A percentile compares a stretch with the other conserved stretches of the same genome.
These are phyloP conservation scores for Acidiella bohemica DNA, from an alignment of 495 filamentous ascomycete species.

Conservation along the genomic window DNA sequence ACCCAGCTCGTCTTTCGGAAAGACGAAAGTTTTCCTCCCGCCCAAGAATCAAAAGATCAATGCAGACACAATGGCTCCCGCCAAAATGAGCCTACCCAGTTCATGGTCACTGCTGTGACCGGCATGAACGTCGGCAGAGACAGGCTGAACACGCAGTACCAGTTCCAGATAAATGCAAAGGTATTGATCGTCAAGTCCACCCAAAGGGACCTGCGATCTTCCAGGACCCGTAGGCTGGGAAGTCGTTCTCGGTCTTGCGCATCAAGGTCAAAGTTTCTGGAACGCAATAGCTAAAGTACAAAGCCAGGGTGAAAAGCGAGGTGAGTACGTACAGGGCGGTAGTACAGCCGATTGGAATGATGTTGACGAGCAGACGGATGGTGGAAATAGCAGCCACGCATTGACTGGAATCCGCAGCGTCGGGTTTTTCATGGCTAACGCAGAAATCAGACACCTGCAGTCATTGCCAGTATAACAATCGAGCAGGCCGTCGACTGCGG, in stretches of 20 bases:
- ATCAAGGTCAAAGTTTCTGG: constrained; percentile 33
- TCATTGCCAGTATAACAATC: constrained; percentile 3
- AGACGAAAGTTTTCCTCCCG: constrained; percentile 18
- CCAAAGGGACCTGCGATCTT: constrained; percentile 15
- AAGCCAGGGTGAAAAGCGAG: constrained; percentile 34
- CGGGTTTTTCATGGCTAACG: too few relatives aligned
- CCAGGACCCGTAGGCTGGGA: constrained; percentile 22
- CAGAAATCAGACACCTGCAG: too few relatives aligned
- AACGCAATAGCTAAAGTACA: constrained; percentile 41
- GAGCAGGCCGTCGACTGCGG: constrained; percentile 6
- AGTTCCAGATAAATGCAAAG: constrained; percentile 31
- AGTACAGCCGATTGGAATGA: constrained; percentile 39
- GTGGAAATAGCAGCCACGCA: constrained; percentile 32
- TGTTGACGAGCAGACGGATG: constrained; percentile 31
- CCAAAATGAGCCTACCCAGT: constrained; percentile 29
- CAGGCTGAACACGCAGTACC: constrained; percentile 33
- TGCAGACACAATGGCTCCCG: constrained; percentile 14
- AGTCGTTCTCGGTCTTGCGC: constrained; percentile 21
- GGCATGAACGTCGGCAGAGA: constrained; percentile 34
- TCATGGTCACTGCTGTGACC: constrained; percentile 36
- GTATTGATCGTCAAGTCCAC: constrained; percentile 32
- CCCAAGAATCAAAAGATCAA: constrained; percentile 18
- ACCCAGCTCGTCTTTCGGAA: constrained; percentile 14
- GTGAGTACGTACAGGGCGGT: constrained; percentile 39
- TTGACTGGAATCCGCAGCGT: constrained; percentile 36